Percentiles rank a stretch among this genome's conserved stretches.
These are phyloP conservation scores for Globisporangium nagaii DNA, from an alignment of 352 stramenopile species.

Conservation along the genomic window DNA sequence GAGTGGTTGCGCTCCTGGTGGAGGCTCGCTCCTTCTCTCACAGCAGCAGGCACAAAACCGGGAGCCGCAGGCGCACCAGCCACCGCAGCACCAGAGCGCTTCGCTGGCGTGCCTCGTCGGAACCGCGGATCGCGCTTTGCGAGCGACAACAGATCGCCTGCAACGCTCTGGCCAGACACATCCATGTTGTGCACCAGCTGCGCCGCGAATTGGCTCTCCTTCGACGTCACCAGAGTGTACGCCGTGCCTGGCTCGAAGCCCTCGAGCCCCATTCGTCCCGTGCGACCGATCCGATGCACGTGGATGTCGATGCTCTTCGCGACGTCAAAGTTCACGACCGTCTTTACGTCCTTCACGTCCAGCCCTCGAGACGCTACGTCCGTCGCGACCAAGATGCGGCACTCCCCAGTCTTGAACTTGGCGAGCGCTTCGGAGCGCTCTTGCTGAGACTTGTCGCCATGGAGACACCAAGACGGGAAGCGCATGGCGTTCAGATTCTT, in stretches of 20 bases:
- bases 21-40: background rate
- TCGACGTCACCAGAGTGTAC: slow-evolving; percentile 75
- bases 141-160: slow-evolving; percentile 48
- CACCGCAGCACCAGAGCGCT: background rate
- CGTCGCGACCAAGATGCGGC: slow-evolving; percentile 75
- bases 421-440: slow-evolving; percentile 61
- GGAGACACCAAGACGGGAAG: slow-evolving; percentile 45
- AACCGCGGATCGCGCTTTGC: slow-evolving; percentile 47
- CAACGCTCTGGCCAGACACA: slow-evolving; percentile 54
- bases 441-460: slow-evolving; percentile 79
- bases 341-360: slow-evolving; percentile 89
- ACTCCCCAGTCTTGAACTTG: slow-evolving; percentile 61
- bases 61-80: background rate
- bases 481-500: slow-evolving; percentile 49
- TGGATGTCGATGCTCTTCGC: slow-evolving; percentile 91
- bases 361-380: slow-evolving; percentile 85
- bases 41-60: background rate
- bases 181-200: slow-evolving; percentile 86
- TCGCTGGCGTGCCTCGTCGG: slow-evolving; percentile 27
- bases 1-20: background rate
- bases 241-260: slow-evolving; percentile 76
- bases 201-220: slow-evolving; percentile 66
- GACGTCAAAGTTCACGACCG: slow-evolving; percentile 89
- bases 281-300: slow-evolving; percentile 87
- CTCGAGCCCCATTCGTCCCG: slow-evolving; percentile 77